Evolutionary conservation across 1,139 yeast species (phyloP), one percentile per base, ranked within the genome.

Genomic region (Nakaseomyces delphensis): DNA sequence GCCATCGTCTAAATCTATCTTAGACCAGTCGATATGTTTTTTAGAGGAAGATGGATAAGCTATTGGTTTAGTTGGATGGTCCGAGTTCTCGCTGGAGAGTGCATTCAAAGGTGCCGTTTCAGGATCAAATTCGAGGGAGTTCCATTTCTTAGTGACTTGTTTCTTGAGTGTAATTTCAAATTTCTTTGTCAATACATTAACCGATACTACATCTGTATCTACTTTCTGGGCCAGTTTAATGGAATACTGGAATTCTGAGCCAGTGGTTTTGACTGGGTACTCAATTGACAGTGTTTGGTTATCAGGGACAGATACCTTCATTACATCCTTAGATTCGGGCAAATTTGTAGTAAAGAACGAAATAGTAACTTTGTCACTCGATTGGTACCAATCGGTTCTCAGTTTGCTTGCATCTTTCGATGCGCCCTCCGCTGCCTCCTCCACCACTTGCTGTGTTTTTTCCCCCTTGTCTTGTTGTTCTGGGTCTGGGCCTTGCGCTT

Each of bases 371-470:
- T 64, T 60, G 1, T 67, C 68, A 13, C 67, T 59, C 16, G 77
- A 70, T 59, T 87, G 95, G 62, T 80, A 86, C 87, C 93, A 87
- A 55, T 87, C 96, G 35, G 73, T 76, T 56, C 81, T 74, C 47
- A 79, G 70, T 46, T 73, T 24, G 35, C 9, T 5, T 14, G n/a
- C 20, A 14, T 23, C 25, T 6, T 8, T n/a, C n/a, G n/a, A n/a
- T n/a, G n/a, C n/a, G n/a, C n/a, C n/a, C n/a, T n/a, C n/a, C n/a
- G n/a, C n/a, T n/a, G n/a, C n/a, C n/a, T n/a, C 19, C 6, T 42
- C 15, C 11, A 15, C 19, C 3, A 3, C 16, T 35, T 24, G 11
- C 19, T 15, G n/a, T 16, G 10, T 24, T 19, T 33, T 24, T 20
- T 35, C 25, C 21, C 10, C 8, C 8, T n/a, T 15, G 3, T 14